Conservation (phyloP, 208 protist species). For the Crithidia fasciculata region DNA sequence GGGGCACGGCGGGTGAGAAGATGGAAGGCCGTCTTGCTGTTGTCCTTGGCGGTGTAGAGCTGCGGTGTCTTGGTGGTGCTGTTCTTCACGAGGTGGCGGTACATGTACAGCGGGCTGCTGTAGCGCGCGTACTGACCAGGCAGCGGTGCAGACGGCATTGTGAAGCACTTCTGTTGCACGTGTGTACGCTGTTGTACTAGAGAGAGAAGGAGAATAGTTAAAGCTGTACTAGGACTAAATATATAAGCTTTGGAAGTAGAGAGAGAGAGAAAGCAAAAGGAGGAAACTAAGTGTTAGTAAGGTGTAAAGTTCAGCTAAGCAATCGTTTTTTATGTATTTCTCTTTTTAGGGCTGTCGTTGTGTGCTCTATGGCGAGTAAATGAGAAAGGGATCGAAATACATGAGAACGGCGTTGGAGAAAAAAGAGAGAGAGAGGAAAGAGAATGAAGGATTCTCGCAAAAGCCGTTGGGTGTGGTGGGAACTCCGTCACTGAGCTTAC, state of each 20-base stretch:
- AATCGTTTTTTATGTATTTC: neutral
- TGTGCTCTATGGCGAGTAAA: neutral
- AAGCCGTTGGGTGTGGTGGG: no score
- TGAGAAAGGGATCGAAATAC: neutral
- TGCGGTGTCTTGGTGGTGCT: slow-evolving; percentile 56
- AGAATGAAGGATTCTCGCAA: neutral
- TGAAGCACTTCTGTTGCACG: neutral
- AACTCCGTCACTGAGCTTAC: no score
- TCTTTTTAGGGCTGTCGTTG: neutral
- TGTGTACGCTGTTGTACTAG: neutral
- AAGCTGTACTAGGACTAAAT: no score
- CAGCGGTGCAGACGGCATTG: slow-evolving; percentile 79
- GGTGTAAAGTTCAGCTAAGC: neutral
- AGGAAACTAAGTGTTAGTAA: neutral
- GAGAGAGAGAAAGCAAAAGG: neutral
- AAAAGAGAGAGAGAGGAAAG: neutral
- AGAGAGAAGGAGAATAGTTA: no score
- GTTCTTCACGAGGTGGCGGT: slow-evolving; percentile 78
- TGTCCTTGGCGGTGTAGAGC: slow-evolving; percentile 90
- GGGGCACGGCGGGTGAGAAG: slow-evolving; percentile 55
- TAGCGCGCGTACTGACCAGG: slow-evolving; percentile 57
- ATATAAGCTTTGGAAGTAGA: neutral
- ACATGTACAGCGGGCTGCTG: slow-evolving; percentile 83
- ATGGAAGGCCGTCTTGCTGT: slow-evolving; percentile 85
- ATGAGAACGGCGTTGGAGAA: neutral